Base-by-base conservation (phyloP, 768 basidiomycete species). In the Lyophyllum semitale region DNA sequence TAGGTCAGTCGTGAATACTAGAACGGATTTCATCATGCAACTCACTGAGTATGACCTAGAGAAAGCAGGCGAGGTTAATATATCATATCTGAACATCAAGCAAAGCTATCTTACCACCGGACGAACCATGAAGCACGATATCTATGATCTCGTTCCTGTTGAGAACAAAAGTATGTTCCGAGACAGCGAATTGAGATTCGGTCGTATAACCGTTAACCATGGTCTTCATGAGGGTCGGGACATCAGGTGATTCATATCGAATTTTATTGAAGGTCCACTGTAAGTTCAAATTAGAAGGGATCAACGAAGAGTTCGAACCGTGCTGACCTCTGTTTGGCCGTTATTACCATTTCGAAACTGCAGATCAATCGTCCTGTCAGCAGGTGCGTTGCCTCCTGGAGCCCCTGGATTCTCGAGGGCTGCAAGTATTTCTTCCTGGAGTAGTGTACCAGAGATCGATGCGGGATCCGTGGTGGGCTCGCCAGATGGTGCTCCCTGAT, bases 401-500 rank as follows among this genome's bases (percentile, higher is more conserved):
- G 67, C 77, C 23, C 61, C 69, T 3, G 71, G 68, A 44, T 68
- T 60, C 20, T 60, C 22, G 9, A 77, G 63, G 17, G 78, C 69
- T 32, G 62, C 66, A 3, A 78, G 68, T 53, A 53, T 35, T 33
- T 29, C 58, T 46, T 56, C 54, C 25, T 63, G 27, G 13, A 60
- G 56, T 8, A 54, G 3, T 15, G 35, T 41, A 26, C 11, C 27
- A n/a, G 17, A 43, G 40, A 29, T 42, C 30, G 22, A 2, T 25
- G 15, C 51, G 17, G 30, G 20, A 22, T n/a, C 35, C 3, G 63
- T 59, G 0, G 49, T 53, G 0, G 79, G 79, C 0, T 80, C 77
- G 11, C 8, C 55, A 8, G 55, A 33, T 0, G 73, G 68, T 7
- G 79, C 77, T 1, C 76, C 77, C 0, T 61, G 59, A 52, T 81